Percentiles rank a stretch among this genome's conserved stretches.
Evolutionary conservation across 163 green algal species (phyloP).

Genomic region (Trebouxiophyceae sp.): DNA sequence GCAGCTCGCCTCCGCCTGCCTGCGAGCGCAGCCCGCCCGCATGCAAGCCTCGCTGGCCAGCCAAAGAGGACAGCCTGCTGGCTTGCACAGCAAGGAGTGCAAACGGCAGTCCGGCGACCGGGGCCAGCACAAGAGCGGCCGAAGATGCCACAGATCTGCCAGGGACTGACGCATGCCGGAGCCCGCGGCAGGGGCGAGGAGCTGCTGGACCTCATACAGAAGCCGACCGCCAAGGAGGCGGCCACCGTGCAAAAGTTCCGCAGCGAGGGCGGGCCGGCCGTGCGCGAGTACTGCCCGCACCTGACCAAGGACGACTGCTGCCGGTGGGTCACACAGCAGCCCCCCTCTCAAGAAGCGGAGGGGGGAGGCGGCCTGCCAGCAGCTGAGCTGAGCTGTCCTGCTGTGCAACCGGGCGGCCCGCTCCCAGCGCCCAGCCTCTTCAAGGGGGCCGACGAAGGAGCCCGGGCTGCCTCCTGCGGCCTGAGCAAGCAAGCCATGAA

Average conservation of each 20-base stretch:
- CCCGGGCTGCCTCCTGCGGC: no score
- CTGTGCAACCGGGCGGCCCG: no score
- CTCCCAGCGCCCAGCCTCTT: no score
- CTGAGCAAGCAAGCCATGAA: no score
- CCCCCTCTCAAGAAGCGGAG: no score
- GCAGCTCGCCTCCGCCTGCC: no score
- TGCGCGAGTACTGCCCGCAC: conserved; percentile 63
- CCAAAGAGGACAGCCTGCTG: background rate
- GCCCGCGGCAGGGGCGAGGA: conserved; percentile 46
- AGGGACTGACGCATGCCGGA: background rate
- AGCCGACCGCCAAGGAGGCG: conserved; percentile 59
- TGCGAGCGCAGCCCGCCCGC: background rate
- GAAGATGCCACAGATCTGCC: background rate
- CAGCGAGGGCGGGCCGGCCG: conserved; percentile 51
- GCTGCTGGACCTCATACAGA: conserved; percentile 67
- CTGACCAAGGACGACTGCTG: conserved; percentile 77
- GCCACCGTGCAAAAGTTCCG: conserved; percentile 59
- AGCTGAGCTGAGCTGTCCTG: no score
- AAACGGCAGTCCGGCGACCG: background rate
- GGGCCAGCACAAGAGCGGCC: background rate
- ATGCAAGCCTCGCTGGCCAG: background rate
- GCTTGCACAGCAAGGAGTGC: background rate
- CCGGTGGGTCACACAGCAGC: conserved; percentile 11
- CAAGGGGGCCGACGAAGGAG: no score
- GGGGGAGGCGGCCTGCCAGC: no score